Percentiles rank a stretch among this genome's conserved stretches.
phyloP scores from a whole-genome alignment of 1,284 basidiomycete genomes.

The Rhodotorula sp. region DNA sequence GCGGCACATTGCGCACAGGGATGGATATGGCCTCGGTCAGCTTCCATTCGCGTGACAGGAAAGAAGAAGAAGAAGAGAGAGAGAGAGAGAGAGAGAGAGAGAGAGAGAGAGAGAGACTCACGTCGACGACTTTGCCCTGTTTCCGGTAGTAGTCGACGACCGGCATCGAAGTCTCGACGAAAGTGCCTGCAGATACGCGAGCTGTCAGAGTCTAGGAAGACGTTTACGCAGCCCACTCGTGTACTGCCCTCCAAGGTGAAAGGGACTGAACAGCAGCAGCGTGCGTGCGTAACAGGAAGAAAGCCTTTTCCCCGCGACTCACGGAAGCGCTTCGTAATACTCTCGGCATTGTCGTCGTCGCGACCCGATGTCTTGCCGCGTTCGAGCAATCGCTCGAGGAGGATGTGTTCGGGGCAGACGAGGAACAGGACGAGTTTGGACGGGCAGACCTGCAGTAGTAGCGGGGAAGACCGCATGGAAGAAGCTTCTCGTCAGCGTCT shows the following conservation, averaged over 20 bases:
- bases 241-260: too few relatives aligned
- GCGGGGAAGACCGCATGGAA: background rate
- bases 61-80: background rate
- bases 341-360: conserved; percentile 93
- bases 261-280: background rate
- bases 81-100: background rate
- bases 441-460: conserved; percentile 65
- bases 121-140: conserved; percentile 73
- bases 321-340: conserved; percentile 95
- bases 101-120: conserved; percentile 50
- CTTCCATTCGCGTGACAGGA: background rate
- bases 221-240: too few relatives aligned
- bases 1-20: too few relatives aligned
- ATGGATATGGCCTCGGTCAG: too few relatives aligned
- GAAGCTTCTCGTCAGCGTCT: background rate
- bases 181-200: conserved; percentile 62
- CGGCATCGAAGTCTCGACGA: conserved; percentile 90
- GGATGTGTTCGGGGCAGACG: conserved; percentile 82
- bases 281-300: background rate
- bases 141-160: conserved; percentile 83
- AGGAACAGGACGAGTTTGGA: conserved; percentile 83
- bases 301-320: conserved; percentile 47
- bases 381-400: conserved; percentile 80
- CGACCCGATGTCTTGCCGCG: conserved; percentile 91
- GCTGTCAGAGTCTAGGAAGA: background rate